A percentile compares a stretch with the other conserved stretches of the same genome.
Conservation (phyloP, 768 basidiomycete species). For the Trametes cingulata region DNA sequence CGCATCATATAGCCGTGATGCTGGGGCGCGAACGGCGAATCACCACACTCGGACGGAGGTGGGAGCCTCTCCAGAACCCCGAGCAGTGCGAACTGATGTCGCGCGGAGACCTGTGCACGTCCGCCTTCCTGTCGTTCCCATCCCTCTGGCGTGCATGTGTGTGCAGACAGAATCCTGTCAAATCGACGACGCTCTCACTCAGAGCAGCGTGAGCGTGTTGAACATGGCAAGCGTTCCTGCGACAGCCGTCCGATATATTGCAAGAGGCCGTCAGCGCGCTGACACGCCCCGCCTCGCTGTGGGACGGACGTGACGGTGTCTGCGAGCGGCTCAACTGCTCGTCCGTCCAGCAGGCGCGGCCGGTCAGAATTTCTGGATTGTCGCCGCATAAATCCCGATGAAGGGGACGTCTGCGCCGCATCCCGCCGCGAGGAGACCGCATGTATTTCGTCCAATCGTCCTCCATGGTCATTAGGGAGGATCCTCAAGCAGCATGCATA, state of each 20-base stretch:
- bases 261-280: slow-evolving; percentile 1
- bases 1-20: slow-evolving; percentile 11
- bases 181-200: not conserved
- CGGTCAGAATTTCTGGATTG: slow-evolving; percentile 2
- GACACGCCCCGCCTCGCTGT: slow-evolving; percentile 1
- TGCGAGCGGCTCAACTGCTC: slow-evolving; percentile 1
- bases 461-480: too few relatives aligned
- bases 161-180: not conserved
- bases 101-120: not conserved
- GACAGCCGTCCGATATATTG: not conserved
- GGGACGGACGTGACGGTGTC: not conserved
- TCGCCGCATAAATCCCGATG: slow-evolving; percentile 3
- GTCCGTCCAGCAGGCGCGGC: not conserved
- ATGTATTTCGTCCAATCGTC: not conserved
- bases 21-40: not conserved
- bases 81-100: not conserved
- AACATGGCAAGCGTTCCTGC: slow-evolving; percentile 3
- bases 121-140: not conserved
- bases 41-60: slow-evolving; percentile 1
- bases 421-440: not conserved
- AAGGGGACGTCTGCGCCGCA: not conserved
- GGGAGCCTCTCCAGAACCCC: not conserved
- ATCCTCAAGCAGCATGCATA: too few relatives aligned
- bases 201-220: not conserved
- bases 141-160: not conserved